These are phyloP conservation scores for Fonsecaea multimorphosa DNA, from an alignment of 2,329 filamentous ascomycete genomes.

Conservation along the genomic window DNA sequence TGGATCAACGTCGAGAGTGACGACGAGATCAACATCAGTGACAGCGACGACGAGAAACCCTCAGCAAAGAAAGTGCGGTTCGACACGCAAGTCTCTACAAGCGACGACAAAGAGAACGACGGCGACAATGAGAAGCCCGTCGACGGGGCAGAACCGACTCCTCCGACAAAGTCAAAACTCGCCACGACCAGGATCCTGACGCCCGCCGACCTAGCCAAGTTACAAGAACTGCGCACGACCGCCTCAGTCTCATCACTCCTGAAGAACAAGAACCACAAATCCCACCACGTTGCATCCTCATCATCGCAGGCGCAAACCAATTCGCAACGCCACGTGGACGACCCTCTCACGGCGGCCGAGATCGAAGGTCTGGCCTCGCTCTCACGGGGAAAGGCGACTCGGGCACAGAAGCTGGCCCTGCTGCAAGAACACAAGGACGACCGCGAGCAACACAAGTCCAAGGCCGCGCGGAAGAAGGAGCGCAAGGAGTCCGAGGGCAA, in stretches of 20 bases:
- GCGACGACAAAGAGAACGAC: constrained; percentile 47
- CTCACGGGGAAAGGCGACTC: constrained; percentile 75
- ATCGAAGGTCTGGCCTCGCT: constrained; percentile 86
- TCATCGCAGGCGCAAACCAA: constrained; percentile 51
- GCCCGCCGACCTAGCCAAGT: constrained; percentile 92
- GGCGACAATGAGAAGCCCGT: constrained; percentile 8
- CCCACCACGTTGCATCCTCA: constrained; percentile 55
- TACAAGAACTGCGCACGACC: constrained; percentile 81
- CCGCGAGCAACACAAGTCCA: constrained; percentile 81
- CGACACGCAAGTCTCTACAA: constrained; percentile 43
- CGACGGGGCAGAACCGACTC: neutral
- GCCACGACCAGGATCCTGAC: constrained; percentile 95
- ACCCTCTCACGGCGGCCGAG: constrained; percentile 85
- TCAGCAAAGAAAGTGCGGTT: constrained; percentile 67
- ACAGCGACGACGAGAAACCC: constrained; percentile 76
- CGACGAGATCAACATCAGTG: constrained; percentile 74
- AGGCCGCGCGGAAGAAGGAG: constrained; percentile 80
- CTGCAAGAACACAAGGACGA: constrained; percentile 82
- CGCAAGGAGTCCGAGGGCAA: constrained; percentile 90
- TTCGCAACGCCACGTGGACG: constrained; percentile 74
- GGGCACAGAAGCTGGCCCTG: constrained; percentile 84
- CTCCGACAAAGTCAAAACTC: constrained; percentile 67
- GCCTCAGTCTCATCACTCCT: constrained; percentile 71
- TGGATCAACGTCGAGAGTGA: constrained; percentile 93
- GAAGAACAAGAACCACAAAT: constrained; percentile 46